Evolutionary conservation across 148 eudicot genomes (phyloP), one percentile per base, ranked within the genome.

Genomic region (Chenopodium suecicum): DNA sequence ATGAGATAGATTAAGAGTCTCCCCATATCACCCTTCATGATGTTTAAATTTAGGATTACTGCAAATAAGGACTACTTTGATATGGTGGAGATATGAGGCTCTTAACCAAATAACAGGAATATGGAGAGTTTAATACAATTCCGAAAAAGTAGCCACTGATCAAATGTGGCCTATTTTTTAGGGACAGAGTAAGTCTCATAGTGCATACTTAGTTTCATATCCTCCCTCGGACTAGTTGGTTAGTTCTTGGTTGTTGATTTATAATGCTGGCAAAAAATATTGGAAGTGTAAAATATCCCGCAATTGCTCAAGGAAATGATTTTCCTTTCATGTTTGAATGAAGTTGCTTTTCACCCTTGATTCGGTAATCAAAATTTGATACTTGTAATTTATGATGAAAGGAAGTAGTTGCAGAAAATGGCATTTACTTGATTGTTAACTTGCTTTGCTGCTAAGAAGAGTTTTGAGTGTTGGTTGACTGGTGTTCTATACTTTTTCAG

Each of bases 401-500:
- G 41, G 31, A n/a, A 9, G 60, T 12, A 50, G 34, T 48, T 27
- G 62, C 23, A 13, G 70, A 66, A 16, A 1, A 17, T 46, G 17
- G 3, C 17, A 20, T 52, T 52, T 52, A n/a, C 5, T 69, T 25
- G 47, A 0, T 80, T 47, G 25, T 19, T n/a, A 14, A 63, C 12
- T 74, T 74, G 27, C 19, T 23, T 74, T 74, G 27, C 19, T 23
- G 44, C 31, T 72, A 4, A 41, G 34, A 41, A 27, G 0, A 27
- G 0, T 13, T 46, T 50, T 46, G 16, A 13, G 56, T 63, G 48
- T 60, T 54, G 41, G 67, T 34, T 62, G 48, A 62, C n/a, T 31
- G 65, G 25, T 81, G 25, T 73, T 48, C n/a, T 75, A 77, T 7
- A 7, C 69, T 14, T 75, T 63, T 75, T 67, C 88, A 95, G 98